phyloP scores from a whole-genome alignment of 2,329 filamentous ascomycete species.

The Ophiostoma angusticollis region DNA sequence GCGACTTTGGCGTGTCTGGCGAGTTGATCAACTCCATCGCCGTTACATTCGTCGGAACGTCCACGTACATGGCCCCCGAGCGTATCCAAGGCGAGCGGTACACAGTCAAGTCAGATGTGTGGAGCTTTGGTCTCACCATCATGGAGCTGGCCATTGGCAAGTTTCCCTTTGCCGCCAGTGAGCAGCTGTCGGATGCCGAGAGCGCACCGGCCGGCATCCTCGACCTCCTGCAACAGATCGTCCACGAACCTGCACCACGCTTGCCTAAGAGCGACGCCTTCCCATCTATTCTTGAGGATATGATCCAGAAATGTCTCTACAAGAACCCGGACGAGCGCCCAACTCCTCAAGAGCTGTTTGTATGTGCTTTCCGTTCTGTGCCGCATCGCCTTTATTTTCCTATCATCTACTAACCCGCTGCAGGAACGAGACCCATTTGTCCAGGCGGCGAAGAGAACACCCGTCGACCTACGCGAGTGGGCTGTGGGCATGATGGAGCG shows the following conservation, averaged over 20 bases:
- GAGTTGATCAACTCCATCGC: conserved; percentile 96
- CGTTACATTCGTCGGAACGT: conserved; percentile 95
- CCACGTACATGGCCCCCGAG: conserved; percentile 98
- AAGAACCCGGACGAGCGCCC: conserved; percentile 83
- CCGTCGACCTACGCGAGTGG: conserved; percentile 88
- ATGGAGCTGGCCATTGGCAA: conserved; percentile 98
- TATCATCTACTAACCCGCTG: neutral
- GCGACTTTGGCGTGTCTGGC: conserved; percentile 97
- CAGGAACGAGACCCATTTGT: conserved; percentile 90
- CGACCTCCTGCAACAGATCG: conserved; percentile 91
- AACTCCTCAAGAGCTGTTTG: conserved; percentile 85
- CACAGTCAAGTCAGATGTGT: conserved; percentile 96
- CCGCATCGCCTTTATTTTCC: no score
- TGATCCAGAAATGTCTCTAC: conserved; percentile 89
- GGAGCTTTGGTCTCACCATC: conserved; percentile 89
- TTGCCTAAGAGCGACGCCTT: conserved; percentile 97
- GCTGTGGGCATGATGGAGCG: conserved; percentile 86
- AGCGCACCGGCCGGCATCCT: conserved; percentile 86
- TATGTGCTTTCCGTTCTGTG: conserved; percentile 33
- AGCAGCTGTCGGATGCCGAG: conserved; percentile 58
- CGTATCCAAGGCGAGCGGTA: conserved; percentile 95
- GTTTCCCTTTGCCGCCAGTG: conserved; percentile 78
- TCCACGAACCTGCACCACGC: conserved; percentile 85
- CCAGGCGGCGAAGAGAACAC: conserved; percentile 90
- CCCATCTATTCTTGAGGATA: conserved; percentile 85